A percentile compares a stretch with the other conserved stretches of the same genome.
Evolutionary conservation across 441 rosid species (phyloP).

Genomic region (Metrosideros polymorpha): DNA sequence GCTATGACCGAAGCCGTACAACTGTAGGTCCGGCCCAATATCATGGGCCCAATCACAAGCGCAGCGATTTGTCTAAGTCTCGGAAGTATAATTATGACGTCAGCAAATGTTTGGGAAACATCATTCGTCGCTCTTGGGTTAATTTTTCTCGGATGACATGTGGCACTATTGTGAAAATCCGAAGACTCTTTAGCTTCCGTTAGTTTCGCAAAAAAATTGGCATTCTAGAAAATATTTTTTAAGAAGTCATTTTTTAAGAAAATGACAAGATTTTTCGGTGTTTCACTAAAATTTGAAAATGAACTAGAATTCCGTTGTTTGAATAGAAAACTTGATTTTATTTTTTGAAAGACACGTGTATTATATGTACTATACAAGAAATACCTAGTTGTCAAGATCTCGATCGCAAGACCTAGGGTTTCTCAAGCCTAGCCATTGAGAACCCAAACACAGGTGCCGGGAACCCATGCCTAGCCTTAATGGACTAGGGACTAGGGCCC

Average conservation of each 20-base stretch:
- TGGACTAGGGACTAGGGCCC: rapidly evolving
- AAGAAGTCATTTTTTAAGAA: neutral
- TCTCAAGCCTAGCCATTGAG: neutral
- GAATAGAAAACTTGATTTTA: neutral
- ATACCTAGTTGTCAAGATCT: rapidly evolving
- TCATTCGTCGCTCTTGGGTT: neutral
- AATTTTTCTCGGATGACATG: neutral
- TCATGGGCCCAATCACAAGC: neutral
- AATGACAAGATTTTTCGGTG: neutral
- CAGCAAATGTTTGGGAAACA: neutral
- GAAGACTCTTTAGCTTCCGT: neutral
- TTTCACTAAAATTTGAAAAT: neutral
- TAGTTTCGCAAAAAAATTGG: neutral
- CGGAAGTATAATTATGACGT: neutral
- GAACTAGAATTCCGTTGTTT: rapidly evolving
- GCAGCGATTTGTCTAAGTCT: neutral
- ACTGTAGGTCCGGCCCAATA: neutral
- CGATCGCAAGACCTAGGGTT: neutral
- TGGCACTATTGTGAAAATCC: neutral
- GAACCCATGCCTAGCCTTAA: neutral
- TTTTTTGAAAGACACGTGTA: neutral
- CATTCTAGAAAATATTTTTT: neutral
- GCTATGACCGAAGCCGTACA: neutral
- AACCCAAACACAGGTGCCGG: rapidly evolving
- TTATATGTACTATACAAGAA: rapidly evolving